These are phyloP conservation scores for Dicorynia guianensis DNA, from an alignment of 306 rosid species.

Conservation along the genomic window DNA sequence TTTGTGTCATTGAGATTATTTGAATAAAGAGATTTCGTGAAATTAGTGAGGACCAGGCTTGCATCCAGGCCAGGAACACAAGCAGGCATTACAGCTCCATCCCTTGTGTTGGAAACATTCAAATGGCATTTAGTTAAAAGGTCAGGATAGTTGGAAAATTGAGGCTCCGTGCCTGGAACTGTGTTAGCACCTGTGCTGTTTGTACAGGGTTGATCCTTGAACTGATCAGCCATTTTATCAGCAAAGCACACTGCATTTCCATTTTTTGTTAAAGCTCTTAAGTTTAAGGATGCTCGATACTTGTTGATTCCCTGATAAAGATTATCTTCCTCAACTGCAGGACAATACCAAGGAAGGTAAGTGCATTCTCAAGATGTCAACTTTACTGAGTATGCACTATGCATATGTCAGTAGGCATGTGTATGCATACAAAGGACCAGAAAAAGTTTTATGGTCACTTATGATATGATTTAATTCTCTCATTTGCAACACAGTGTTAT, in stretches of 20 bases:
- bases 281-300: constrained; percentile 67
- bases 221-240: constrained; percentile 74
- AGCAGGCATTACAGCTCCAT: constrained; percentile 78
- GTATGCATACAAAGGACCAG: background rate
- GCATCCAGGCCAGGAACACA: constrained; percentile 75
- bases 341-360: constrained; percentile 19
- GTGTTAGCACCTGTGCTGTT: constrained; percentile 93
- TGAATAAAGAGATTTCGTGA: constrained; percentile 81
- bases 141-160: constrained; percentile 69
- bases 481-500: background rate
- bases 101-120: constrained; percentile 78
- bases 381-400: background rate
- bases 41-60: constrained; percentile 72
- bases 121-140: constrained; percentile 72
- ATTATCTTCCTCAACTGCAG: constrained; percentile 69
- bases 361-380: constrained; percentile 26
- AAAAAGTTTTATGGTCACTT: background rate
- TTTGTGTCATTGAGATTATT: constrained; percentile 70
- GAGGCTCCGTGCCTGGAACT: constrained; percentile 88
- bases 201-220: constrained; percentile 82
- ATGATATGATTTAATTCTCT: background rate
- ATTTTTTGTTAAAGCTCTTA: constrained; percentile 60
- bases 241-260: constrained; percentile 87
- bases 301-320: constrained; percentile 76
- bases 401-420: background rate